phyloP scores from a whole-genome alignment of 805 yeast genomes.

The Cyberlindnera sargentensis region DNA sequence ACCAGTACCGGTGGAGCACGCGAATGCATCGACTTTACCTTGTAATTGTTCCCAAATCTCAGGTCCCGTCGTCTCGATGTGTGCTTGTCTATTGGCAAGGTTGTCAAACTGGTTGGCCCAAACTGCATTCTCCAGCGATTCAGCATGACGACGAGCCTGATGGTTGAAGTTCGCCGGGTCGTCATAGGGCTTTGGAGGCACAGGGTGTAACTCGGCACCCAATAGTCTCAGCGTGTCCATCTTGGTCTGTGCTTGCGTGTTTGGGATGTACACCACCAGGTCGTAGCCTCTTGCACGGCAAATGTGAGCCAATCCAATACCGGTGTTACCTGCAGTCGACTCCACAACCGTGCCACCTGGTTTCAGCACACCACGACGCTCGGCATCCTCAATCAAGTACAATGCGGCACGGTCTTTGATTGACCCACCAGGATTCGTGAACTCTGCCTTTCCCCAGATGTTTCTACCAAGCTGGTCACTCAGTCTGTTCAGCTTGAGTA shows the following conservation, averaged over 20 bases:
- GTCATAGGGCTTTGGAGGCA: conserved; percentile 77
- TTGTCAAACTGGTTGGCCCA: conserved; percentile 95
- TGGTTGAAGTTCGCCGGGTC: conserved; percentile 85
- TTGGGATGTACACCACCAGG: conserved; percentile 85
- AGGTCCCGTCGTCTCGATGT: conserved; percentile 86
- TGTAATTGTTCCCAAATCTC: conserved; percentile 83
- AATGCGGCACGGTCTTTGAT: conserved; percentile 89
- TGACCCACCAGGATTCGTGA: conserved; percentile 91
- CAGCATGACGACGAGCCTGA: conserved; percentile 82
- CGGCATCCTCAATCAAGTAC: conserved; percentile 73
- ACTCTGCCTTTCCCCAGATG: conserved; percentile 86
- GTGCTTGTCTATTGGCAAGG: conserved; percentile 81
- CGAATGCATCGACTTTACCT: conserved; percentile 76
- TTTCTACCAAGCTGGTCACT: conserved; percentile 59
- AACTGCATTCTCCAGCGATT: conserved; percentile 64
- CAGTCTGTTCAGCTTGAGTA: conserved; percentile 52
- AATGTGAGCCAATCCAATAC: conserved; percentile 79
- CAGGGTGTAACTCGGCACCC: conserved; percentile 86
- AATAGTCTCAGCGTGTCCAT: conserved; percentile 65
- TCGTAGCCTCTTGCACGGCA: conserved; percentile 80
- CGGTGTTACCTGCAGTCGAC: conserved; percentile 96
- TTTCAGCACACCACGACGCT: conserved; percentile 49
- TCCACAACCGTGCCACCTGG: conserved; percentile 87
- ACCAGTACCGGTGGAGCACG: conserved; percentile 90
- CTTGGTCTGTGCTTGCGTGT: conserved; percentile 77